These are phyloP conservation scores for Ganoderma leucocontextum DNA, from an alignment of 1,284 basidiomycete genomes.

Conservation along the genomic window DNA sequence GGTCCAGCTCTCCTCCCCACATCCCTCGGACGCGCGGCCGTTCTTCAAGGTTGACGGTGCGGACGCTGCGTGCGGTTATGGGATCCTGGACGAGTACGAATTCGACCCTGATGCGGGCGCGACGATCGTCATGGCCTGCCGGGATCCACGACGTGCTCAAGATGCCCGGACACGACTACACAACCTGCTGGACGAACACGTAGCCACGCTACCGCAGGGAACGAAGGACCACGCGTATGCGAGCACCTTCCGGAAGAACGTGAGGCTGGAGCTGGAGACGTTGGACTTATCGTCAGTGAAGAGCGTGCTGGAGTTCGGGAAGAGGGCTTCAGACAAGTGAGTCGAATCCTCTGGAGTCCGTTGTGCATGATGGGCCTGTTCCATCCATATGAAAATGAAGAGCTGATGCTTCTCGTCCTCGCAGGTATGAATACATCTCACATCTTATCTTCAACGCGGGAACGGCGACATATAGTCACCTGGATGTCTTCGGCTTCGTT, in stretches of 20 bases:
- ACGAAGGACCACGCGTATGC: conserved; percentile 58
- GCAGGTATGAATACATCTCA: conserved; percentile 84
- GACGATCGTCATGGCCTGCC: conserved; percentile 87
- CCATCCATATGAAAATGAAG: no score
- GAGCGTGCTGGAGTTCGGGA: conserved; percentile 73
- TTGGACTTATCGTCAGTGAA: conserved; percentile 73
- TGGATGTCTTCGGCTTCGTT: conserved; percentile 62
- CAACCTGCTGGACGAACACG: conserved; percentile 60
- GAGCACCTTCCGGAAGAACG: conserved; percentile 64
- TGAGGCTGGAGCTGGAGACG: conserved; percentile 68
- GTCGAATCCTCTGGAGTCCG: no score
- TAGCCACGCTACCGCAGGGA: conserved; percentile 46
- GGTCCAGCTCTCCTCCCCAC: conserved; percentile 64
- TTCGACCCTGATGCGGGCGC: conserved; percentile 50
- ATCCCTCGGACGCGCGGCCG: conserved; percentile 59
- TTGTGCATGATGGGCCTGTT: no score
- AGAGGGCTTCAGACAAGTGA: conserved; percentile 63
- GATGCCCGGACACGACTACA: conserved; percentile 65
- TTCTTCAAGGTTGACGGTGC: conserved; percentile 41
- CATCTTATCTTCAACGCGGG: conserved; percentile 89
- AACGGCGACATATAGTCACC: conserved; percentile 66
- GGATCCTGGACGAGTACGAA: conserved; percentile 13
- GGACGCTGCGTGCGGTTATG: conserved; percentile 7
- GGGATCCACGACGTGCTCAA: conserved; percentile 71
- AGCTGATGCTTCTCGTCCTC: conserved; percentile 14